These are phyloP conservation scores for Brasenia schreberi DNA, from an alignment of 164 flowering plant genomes.

Conservation along the genomic window DNA sequence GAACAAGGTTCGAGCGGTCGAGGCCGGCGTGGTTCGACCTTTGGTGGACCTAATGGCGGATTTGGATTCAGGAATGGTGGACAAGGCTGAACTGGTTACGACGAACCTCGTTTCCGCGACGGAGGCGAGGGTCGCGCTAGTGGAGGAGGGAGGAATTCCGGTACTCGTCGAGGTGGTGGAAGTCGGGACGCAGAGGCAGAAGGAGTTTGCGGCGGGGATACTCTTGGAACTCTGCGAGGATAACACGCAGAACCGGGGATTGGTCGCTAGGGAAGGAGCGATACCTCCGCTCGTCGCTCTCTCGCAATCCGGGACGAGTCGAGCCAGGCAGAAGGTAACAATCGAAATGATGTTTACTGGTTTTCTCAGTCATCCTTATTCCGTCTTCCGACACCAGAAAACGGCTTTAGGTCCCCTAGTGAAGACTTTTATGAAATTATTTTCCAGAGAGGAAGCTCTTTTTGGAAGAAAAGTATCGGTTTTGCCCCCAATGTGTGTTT, in stretches of 20 bases:
- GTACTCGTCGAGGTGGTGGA: constrained; percentile 82
- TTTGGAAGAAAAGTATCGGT: no score
- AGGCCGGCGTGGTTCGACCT: constrained; percentile 61
- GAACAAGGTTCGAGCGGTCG: constrained; percentile 59
- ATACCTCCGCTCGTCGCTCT: constrained; percentile 75
- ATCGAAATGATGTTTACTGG: neutral
- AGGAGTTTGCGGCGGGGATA: constrained; percentile 55
- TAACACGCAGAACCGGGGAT: constrained; percentile 29
- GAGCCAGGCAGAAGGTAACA: constrained; percentile 62
- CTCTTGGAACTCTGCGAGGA: constrained; percentile 67
- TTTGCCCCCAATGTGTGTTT: no score
- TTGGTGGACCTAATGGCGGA: constrained; percentile 84
- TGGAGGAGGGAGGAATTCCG: constrained; percentile 86
- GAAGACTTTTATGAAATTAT: no score
- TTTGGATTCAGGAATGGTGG: constrained; percentile 70
- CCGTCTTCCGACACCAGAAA: no score
- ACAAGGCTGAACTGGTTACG: constrained; percentile 64
- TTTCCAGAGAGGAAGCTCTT: no score
- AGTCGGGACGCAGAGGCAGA: constrained; percentile 69
- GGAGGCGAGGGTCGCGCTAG: constrained; percentile 49
- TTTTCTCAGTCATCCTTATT: no score
- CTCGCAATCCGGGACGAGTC: constrained; percentile 64
- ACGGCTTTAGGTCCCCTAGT: no score
- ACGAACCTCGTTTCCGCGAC: constrained; percentile 25
- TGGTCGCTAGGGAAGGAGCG: constrained; percentile 95